phyloP scores from a whole-genome alignment of 768 basidiomycete species.

The Tylopilus sp. region DNA sequence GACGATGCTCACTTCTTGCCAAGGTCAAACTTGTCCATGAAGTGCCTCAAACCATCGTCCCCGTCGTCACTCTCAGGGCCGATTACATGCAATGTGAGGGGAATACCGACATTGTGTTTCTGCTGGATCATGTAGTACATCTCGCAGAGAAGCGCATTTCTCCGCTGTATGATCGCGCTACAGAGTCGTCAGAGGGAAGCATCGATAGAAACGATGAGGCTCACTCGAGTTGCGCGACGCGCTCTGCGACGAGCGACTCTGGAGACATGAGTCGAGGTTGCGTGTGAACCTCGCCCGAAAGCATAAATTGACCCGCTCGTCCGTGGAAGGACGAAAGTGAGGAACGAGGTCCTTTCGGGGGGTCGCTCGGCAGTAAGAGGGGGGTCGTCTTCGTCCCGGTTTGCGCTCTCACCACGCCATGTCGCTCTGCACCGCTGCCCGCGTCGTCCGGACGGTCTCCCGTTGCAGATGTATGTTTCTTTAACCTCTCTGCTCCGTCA shows the following conservation, averaged over 20 bases:
- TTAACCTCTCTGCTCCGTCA: neutral
- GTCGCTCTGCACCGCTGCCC: constrained; percentile 13
- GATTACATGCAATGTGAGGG: constrained; percentile 38
- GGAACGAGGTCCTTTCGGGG: constrained; percentile 10
- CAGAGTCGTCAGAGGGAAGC: neutral
- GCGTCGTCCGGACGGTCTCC: constrained; percentile 11
- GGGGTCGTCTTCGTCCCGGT: constrained; percentile 3
- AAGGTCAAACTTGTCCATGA: constrained; percentile 57
- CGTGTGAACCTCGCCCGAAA: neutral
- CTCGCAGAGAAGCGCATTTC: constrained; percentile 69
- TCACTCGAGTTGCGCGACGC: constrained; percentile 34
- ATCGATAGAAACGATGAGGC: constrained; percentile 3
- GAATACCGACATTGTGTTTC: constrained; percentile 43
- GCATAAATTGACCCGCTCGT: constrained; percentile 15
- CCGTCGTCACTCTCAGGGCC: constrained; percentile 29
- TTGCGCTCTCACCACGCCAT: constrained; percentile 1
- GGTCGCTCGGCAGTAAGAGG: constrained; percentile 6
- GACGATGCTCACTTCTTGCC: constrained; percentile 41
- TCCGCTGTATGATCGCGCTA: constrained; percentile 60
- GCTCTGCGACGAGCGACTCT: constrained; percentile 37
- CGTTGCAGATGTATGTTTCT: constrained; percentile 24
- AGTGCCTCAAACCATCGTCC: constrained; percentile 43
- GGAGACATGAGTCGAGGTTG: constrained; percentile 25
- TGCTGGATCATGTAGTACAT: constrained; percentile 65
- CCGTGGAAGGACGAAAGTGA: neutral